These are phyloP conservation scores for Arabis alpina DNA, from an alignment of 345 rosid species.

Conservation along the genomic window DNA sequence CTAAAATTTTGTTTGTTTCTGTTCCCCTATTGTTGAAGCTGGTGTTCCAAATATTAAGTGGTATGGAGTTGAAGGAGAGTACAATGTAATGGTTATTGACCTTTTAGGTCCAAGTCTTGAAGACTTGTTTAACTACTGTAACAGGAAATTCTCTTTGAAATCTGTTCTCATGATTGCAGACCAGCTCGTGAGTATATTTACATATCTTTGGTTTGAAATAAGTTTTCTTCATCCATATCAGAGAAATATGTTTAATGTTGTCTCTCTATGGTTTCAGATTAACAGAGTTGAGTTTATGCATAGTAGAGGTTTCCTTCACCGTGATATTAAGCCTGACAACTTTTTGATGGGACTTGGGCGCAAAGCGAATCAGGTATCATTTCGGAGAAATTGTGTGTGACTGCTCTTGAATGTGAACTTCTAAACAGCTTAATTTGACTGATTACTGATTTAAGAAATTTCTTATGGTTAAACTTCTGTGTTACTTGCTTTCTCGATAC, in stretches of 20 bases:
- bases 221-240: background rate
- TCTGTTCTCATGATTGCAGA: slow-evolving; percentile 86
- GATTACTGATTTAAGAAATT: background rate
- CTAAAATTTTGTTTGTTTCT: background rate
- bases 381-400: background rate
- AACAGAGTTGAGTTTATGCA: slow-evolving; percentile 60
- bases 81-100: slow-evolving; percentile 79
- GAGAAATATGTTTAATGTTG: background rate
- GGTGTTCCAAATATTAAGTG: slow-evolving; percentile 82
- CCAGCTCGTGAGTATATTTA: slow-evolving; percentile 56
- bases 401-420: slow-evolving; percentile 6
- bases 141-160: slow-evolving; percentile 68
- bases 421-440: background rate
- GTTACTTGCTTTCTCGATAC: slow-evolving; percentile 2
- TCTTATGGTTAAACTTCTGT: background rate
- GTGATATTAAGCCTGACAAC: slow-evolving; percentile 65
- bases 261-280: slow-evolving; percentile 42
- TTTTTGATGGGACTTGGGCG: slow-evolving; percentile 64
- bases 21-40: slow-evolving; percentile 39
- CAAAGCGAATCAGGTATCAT: slow-evolving; percentile 61
- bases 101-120: slow-evolving; percentile 90
- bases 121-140: slow-evolving; percentile 78
- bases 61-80: slow-evolving; percentile 77
- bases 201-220: slow-evolving; percentile 1
- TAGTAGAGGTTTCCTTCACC: slow-evolving; percentile 59